Conservation (phyloP, 768 basidiomycete genomes). For the Lactifluus piperatus region DNA sequence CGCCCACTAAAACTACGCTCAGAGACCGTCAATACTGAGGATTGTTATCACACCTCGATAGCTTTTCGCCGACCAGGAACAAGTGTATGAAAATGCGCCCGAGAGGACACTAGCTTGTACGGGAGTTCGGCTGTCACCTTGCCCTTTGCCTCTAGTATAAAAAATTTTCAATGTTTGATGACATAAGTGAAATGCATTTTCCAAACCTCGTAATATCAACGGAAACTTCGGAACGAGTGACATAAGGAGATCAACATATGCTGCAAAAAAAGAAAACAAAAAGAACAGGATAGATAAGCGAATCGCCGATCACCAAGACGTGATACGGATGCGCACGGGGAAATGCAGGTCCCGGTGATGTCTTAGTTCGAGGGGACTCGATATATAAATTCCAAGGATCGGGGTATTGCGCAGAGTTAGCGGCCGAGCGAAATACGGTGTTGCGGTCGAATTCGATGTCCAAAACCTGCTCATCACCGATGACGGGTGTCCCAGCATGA, state of each 20-base stretch:
- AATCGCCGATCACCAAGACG: neutral
- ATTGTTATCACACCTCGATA: constrained; percentile 33
- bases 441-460: constrained; percentile 41
- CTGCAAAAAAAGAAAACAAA: constrained; percentile 20
- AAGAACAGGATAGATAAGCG: neutral
- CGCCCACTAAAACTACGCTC: constrained; percentile 31
- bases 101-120: constrained; percentile 32
- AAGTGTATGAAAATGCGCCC: constrained; percentile 30
- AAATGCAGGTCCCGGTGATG: neutral
- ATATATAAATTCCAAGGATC: constrained; percentile 12
- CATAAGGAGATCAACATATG: constrained; percentile 28
- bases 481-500: constrained; percentile 28
- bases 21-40: neutral
- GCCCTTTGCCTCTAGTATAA: constrained; percentile 30
- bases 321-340: neutral
- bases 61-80: constrained; percentile 39
- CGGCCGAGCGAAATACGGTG: constrained; percentile 31
- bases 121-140: constrained; percentile 27
- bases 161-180: neutral
- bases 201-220: constrained; percentile 36
- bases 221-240: constrained; percentile 35
- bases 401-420: constrained; percentile 7
- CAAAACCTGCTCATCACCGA: constrained; percentile 43
- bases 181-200: neutral
- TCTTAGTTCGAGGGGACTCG: neutral